Base-by-base conservation (phyloP, 108 stramenopile species). In the Phaeodactylum tricornutum region DNA sequence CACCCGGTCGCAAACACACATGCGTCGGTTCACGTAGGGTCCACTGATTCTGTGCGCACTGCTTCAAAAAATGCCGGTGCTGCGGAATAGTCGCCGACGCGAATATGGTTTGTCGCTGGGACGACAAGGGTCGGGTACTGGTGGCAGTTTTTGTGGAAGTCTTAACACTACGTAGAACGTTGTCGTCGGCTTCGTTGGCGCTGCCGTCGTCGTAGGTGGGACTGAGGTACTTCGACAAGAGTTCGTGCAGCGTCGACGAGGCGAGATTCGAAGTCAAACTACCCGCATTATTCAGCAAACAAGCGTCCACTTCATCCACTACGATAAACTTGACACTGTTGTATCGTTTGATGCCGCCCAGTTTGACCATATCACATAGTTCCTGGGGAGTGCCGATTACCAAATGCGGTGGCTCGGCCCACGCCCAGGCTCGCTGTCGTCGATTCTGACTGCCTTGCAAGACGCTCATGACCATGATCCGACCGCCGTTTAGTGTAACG, bases 71-170 rank as follows among this genome's bases (percentile, higher is more conserved):
- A 55, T 93, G 84, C 37, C 84, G 70, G 57, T 86, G 92, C 63
- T 93, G 92, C 2, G 92, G 92, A 42, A 96, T 92, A 15, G 93
- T 94, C 5, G 95, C 95, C 40, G 93, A 93, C n/a, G 79, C 84
- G 47, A 96, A 92, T 17, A 96, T 75, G 0, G 93, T 95, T 51
- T 91, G 92, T 32, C 93, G 80, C 30, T 69, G 29, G 1, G 41
- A 38, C 14, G 26, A 57, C 27, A 58, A 14, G 22, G 36, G 59
- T 20, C 38, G 32, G 19, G 57, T 43, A 47, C 12, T 67, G 50
- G 21, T 57, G 48, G 2, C 54, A 43, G 27, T 58, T 47, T 4
- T 30, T 44, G 59, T 43, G 8, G 36, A 31, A n/a, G n/a, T n/a
- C n/a, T n/a, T n/a, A n/a, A n/a, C n/a, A 17, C 53, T 30, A 30